A percentile compares a stretch with the other conserved stretches of the same genome.
These are phyloP conservation scores for Glomus cerebriforme DNA, from an alignment of 192 early-diverging fungal genomes.

Conservation along the genomic window DNA sequence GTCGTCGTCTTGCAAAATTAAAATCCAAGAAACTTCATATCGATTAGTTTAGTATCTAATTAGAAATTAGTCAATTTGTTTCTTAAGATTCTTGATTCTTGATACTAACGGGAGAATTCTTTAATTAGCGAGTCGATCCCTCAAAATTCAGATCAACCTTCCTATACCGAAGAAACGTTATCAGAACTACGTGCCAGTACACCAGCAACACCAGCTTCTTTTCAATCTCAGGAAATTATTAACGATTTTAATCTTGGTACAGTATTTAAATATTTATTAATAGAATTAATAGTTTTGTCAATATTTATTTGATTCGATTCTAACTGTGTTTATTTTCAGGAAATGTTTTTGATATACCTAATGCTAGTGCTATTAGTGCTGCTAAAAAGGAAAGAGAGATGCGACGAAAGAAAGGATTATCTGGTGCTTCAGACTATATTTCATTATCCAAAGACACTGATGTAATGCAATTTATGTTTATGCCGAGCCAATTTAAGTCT, in stretches of 20 bases:
- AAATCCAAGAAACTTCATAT: constrained; percentile 20
- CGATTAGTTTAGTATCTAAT: constrained; percentile 9
- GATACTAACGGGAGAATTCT: not conserved
- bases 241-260: constrained; percentile 6
- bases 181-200: constrained; percentile 22
- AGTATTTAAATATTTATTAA: not conserved
- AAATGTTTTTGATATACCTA: constrained; percentile 42
- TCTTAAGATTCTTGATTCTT: constrained; percentile 8
- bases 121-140: constrained; percentile 15
- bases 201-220: constrained; percentile 8
- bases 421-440: constrained; percentile 41
- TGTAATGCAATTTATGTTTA: not conserved
- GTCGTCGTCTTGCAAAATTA: not conserved
- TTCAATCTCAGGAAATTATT: constrained; percentile 9
- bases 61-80: not conserved
- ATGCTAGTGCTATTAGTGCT: constrained; percentile 51
- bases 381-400: constrained; percentile 60
- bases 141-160: constrained; percentile 20
- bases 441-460: constrained; percentile 38
- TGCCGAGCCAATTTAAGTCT: too few species aligned
- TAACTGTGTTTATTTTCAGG: not conserved
- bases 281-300: not conserved
- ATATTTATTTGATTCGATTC: not conserved
- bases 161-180: constrained; percentile 27
- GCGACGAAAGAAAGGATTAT: constrained; percentile 44